These are phyloP conservation scores for Capsella bursapastoris DNA, from an alignment of 345 rosid genomes.

Conservation along the genomic window DNA sequence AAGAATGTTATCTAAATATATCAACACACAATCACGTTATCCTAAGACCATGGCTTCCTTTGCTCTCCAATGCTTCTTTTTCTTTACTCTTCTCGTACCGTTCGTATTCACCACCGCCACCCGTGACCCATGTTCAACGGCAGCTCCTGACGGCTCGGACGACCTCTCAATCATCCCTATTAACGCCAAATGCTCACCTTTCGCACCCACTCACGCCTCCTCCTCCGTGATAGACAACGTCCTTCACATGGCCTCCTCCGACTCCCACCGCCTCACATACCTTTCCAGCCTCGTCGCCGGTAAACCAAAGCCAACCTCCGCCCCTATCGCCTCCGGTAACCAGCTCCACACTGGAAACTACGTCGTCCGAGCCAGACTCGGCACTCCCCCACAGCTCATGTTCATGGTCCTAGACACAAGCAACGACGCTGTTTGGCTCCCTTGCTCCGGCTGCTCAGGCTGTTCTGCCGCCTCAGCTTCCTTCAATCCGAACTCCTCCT, in stretches of 20 bases:
- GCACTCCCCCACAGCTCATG: constrained; percentile 80
- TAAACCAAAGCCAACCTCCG: constrained; percentile 47
- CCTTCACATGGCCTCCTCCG: constrained; percentile 72
- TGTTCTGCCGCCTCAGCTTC: constrained; percentile 55
- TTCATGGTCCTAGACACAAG: constrained; percentile 89
- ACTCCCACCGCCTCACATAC: constrained; percentile 64
- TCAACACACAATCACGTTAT: constrained; percentile 17
- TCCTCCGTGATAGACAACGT: constrained; percentile 61
- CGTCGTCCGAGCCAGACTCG: constrained; percentile 70
- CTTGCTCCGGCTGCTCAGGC: constrained; percentile 72
- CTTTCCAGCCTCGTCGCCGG: constrained; percentile 58
- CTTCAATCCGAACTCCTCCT: constrained; percentile 56
- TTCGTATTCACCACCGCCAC: constrained; percentile 42
- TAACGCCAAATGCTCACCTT: constrained; percentile 83
- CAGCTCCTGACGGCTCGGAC: constrained; percentile 44
- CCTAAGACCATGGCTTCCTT: constrained; percentile 53
- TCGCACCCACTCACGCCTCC: constrained; percentile 50
- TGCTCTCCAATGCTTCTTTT: constrained; percentile 43
- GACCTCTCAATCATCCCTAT: constrained; percentile 73
- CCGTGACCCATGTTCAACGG: constrained; percentile 53
- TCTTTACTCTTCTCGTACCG: constrained; percentile 47
- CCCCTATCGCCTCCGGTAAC: constrained; percentile 75
- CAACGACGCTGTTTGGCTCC: constrained; percentile 74
- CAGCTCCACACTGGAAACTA: constrained; percentile 54
- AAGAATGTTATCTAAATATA: constrained; percentile 22